phyloP scores from a whole-genome alignment of 352 stramenopile genomes.

The Phytophthora foliorum region DNA sequence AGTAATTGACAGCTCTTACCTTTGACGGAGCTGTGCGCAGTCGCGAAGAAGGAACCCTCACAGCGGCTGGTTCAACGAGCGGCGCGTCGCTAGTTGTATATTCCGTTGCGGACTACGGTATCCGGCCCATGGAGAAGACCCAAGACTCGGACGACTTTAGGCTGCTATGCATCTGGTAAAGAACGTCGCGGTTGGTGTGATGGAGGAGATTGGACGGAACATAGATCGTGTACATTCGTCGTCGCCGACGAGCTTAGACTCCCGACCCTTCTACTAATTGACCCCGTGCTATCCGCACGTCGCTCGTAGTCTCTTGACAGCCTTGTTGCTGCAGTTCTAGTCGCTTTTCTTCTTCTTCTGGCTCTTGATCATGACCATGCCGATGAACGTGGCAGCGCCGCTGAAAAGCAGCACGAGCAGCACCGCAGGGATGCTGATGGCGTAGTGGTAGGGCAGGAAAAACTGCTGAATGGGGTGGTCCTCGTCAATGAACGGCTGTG shows the following conservation, averaged over 20 bases:
- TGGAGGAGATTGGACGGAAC: slow-evolving; percentile 21
- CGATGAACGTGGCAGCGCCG: slow-evolving; percentile 87
- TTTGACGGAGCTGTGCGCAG: slow-evolving; percentile 3
- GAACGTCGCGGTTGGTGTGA: slow-evolving; percentile 13
- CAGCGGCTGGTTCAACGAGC: neutral
- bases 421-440: slow-evolving; percentile 88
- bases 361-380: slow-evolving; percentile 91
- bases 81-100: slow-evolving; percentile 28
- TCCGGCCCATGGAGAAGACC: slow-evolving; percentile 5
- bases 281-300: slow-evolving; percentile 3
- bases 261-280: slow-evolving; percentile 22
- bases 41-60: slow-evolving; percentile 6
- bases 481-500: slow-evolving; percentile 89
- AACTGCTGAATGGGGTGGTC: slow-evolving; percentile 83
- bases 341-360: slow-evolving; percentile 80
- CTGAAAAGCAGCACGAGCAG: slow-evolving; percentile 90
- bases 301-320: neutral
- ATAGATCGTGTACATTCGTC: slow-evolving; percentile 33
- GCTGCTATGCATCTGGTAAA: slow-evolving; percentile 25
- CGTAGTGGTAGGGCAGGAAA: slow-evolving; percentile 91
- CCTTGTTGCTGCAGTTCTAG: slow-evolving; percentile 26
- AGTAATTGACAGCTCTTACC: slow-evolving; percentile 48
- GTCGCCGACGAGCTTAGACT: slow-evolving; percentile 15
- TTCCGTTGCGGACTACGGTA: slow-evolving; percentile 23
- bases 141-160: slow-evolving; percentile 1